These are phyloP conservation scores for Trichoderma oligosporum DNA, from an alignment of 2,329 filamentous ascomycete genomes.

Conservation along the genomic window DNA sequence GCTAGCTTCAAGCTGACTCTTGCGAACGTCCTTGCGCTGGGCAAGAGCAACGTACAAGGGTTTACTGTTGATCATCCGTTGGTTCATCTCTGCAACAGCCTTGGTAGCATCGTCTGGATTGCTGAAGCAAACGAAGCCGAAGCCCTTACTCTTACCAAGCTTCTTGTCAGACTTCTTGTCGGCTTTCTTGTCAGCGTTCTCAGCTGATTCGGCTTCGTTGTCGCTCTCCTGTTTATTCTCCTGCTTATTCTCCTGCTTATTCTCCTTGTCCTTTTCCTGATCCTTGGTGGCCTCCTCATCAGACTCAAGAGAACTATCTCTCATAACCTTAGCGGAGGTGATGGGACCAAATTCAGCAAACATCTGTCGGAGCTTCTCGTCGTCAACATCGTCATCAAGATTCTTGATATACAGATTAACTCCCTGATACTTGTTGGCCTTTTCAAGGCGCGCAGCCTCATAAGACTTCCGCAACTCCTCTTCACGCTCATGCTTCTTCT, in stretches of 20 bases:
- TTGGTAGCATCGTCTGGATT: conserved; percentile 99
- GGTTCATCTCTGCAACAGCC: conserved; percentile 99
- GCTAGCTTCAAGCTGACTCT: conserved; percentile 97
- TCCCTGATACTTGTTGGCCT: conserved; percentile 98
- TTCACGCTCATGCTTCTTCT: conserved; percentile 99
- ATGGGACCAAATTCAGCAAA: conserved; percentile 91
- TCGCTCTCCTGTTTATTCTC: conserved; percentile 45
- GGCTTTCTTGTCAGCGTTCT: conserved; percentile 54
- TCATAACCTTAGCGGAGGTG: conserved; percentile 99
- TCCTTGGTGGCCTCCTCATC: conserved; percentile 54
- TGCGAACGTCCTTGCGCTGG: conserved; percentile 99
- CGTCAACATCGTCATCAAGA: conserved; percentile 91
- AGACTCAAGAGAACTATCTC: conserved; percentile 63
- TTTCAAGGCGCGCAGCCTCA: conserved; percentile 94
- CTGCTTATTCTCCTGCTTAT: conserved; percentile 49
- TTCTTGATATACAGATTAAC: conserved; percentile 99
- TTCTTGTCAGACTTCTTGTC: conserved; percentile 58
- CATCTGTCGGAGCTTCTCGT: conserved; percentile 93
- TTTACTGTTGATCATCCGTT: conserved; percentile 97
- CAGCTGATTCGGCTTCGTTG: conserved; percentile 45
- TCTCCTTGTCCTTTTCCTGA: conserved; percentile 51
- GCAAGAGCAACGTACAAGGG: conserved; percentile 96
- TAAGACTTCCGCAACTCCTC: conserved; percentile 99
- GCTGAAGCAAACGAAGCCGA: conserved; percentile 99
- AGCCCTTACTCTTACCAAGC: conserved; percentile 98